phyloP scores from a whole-genome alignment of 768 basidiomycete genomes.

The Auricularia sp. region DNA sequence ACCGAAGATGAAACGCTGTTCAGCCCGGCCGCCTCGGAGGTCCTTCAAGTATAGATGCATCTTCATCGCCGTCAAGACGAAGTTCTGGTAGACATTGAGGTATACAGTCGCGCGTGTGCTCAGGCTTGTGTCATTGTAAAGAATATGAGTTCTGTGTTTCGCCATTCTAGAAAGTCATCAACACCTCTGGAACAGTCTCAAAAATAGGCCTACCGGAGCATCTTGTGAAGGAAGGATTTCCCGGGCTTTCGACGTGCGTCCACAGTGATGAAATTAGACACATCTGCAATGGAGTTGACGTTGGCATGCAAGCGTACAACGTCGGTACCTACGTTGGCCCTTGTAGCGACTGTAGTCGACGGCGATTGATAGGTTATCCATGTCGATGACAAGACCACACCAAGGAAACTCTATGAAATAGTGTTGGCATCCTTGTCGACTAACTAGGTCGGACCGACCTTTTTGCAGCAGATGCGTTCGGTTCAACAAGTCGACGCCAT shows the following conservation, averaged over 20 bases:
- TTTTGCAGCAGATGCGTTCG: conserved; percentile 38
- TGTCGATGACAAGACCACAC: conserved; percentile 82
- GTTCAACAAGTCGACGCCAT: conserved; percentile 42
- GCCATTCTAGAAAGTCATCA: conserved; percentile 40
- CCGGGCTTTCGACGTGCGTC: conserved; percentile 58
- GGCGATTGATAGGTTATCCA: conserved; percentile 63
- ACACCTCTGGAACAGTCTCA: conserved; percentile 5
- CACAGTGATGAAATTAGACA: conserved; percentile 62
- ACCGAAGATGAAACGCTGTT: not conserved
- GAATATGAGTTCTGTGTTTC: conserved; percentile 64
- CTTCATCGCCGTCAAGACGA: conserved; percentile 74
- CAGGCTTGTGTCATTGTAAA: conserved; percentile 66
- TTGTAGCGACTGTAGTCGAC: conserved; percentile 69
- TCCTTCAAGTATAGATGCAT: conserved; percentile 65
- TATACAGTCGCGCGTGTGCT: conserved; percentile 56
- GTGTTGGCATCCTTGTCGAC: too few species aligned
- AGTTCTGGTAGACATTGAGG: conserved; percentile 80
- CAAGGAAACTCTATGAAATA: conserved; percentile 67
- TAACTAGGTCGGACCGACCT: conserved; percentile 17
- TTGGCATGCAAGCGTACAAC: not conserved
- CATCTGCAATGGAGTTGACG: conserved; percentile 30
- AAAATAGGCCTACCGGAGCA: conserved; percentile 52
- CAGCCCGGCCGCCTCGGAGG: not conserved
- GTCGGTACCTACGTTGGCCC: conserved; percentile 38
- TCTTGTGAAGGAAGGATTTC: conserved; percentile 53